Base-by-base conservation (phyloP, 1,284 basidiomycete species). In the Caloboletus inedulis region DNA sequence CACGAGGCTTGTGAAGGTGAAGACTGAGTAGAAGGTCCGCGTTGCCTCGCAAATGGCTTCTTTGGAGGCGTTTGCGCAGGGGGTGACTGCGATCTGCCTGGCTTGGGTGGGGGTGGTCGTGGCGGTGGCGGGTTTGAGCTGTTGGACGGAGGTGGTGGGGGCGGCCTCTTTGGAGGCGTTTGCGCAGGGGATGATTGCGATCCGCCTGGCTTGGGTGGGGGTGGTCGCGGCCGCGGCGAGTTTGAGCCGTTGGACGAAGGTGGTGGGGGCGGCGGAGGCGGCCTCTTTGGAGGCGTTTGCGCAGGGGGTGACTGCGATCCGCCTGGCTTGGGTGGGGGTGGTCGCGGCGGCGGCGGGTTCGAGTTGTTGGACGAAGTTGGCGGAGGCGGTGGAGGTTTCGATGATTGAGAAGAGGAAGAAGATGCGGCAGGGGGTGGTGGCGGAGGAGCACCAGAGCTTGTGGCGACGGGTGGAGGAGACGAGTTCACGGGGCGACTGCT, bases 391-490 rank as follows among this genome's bases (percentile, higher is more conserved):
- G 62, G 62, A 34, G 58, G 58, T 40, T 52, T 60, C 41, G 52
- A 62, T 8, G 53, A 55, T 40, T 62, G 64, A 37, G 61, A 63
- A 33, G 62, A 63, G 7, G 63, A 59, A 16, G 62, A 53, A 9
- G 64, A 52, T 30, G 62, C n/a, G 1, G 53, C 47, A 5, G 65
- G 64, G 0, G 62, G 60, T 1, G 65, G 62, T 0, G 65, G 60
- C 0, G 65, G 53, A 0, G 60, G 59, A 21, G 58, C 62, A 21
- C 64, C 62, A 12, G 52, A 31, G 7, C 53, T 23, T 10, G 43
- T 54, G 21, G 62, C 62, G 7, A 63, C 29, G 0, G 64, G 63
- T 4, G 49, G 64, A 16, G 51, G 40, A 3, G 63, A 34, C 8
- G 59, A 48, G 12, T 47, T 51, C 33, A 12, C n/a, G 21, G 33